Conservation (phyloP, 2,329 filamentous ascomycete genomes). For the Trichophyton rubrum region DNA sequence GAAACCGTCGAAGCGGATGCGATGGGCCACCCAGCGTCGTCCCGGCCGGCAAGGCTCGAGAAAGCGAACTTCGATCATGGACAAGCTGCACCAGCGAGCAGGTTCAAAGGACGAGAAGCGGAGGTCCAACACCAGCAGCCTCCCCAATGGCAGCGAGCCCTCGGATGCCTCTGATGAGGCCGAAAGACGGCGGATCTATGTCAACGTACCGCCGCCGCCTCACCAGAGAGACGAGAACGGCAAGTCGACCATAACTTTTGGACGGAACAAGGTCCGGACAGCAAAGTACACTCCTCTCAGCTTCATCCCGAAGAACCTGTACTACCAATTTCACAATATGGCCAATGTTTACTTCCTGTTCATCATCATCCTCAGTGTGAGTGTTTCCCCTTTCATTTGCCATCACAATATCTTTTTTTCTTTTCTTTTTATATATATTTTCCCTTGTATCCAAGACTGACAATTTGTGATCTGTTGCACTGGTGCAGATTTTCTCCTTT, state of each 20-base stretch:
- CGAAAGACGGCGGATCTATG: conserved; percentile 55
- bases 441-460: neutral
- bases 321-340: conserved; percentile 96
- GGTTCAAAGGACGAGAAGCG: conserved; percentile 57
- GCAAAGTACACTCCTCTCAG: conserved; percentile 94
- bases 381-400: conserved; percentile 27
- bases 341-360: conserved; percentile 98
- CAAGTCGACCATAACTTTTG: conserved; percentile 54
- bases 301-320: conserved; percentile 93
- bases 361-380: conserved; percentile 83
- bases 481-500: conserved; percentile 74
- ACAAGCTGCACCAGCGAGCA: conserved; percentile 54
- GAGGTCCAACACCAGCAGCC: conserved; percentile 34
- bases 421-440: neutral
- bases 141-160: conserved; percentile 18
- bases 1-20: conserved; percentile 60
- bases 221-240: conserved; percentile 71
- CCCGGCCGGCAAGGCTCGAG: conserved; percentile 59
- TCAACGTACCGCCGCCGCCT: conserved; percentile 70
- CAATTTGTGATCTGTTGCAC: conserved; percentile 14
- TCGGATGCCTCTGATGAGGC: conserved; percentile 24
- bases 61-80: conserved; percentile 74
- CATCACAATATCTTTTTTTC: neutral
- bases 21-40: conserved; percentile 93
- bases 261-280: conserved; percentile 92